Evolutionary conservation across 2,329 filamentous ascomycete species (phyloP), one percentile per base, ranked within the genome.

Genomic region (Hysterium pulicare): DNA sequence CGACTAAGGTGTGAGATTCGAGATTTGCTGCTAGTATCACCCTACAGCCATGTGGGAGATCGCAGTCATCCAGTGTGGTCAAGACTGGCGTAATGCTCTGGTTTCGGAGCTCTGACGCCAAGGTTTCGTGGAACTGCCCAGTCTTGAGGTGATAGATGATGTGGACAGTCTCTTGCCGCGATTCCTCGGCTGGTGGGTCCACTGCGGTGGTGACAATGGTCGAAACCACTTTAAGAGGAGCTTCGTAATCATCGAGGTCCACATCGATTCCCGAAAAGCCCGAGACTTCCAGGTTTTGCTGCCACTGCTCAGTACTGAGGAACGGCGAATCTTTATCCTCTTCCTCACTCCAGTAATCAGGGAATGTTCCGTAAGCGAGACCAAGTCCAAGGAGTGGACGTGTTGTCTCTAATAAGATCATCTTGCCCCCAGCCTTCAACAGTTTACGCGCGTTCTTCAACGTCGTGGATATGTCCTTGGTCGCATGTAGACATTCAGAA

Each of bases 401-500:
- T 42, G 59, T 62, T 3, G 67, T 46, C 44, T 79, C 75, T 4
- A 70, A 44, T 0, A 76, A 34, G 1, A 78, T 28, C 0, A 79
- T 54, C 28, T 70, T 67, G 0, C 75, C 76, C 1, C 69, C 72
- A 0, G 74, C 69, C 17, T 53, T 51, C 0, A 65, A 46, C 8
- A 65, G 41, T 23, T 52, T 57, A 11, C 53, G 45, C 4, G 42
- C 42, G 41, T 63, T 55, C 16, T 20, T 30, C 22, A 66, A 41
- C 0, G 59, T 51, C 11, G 46, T 38, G 1, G 37, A 23, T 3
- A 58, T 32, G 20, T 39, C 44, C 1, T 9, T 5, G 2, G 53
- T 46, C 1, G 46, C 43, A 36, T 60, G 54, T 7, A 59, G 16
- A 7, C 40, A 38, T 5, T 53, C 16, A 8, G 40, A 40, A 2